Percentiles rank a stretch among this genome's conserved stretches.
phyloP scores from a whole-genome alignment of 2,329 filamentous ascomycete genomes.

The Sarocladiaceae sp. region DNA sequence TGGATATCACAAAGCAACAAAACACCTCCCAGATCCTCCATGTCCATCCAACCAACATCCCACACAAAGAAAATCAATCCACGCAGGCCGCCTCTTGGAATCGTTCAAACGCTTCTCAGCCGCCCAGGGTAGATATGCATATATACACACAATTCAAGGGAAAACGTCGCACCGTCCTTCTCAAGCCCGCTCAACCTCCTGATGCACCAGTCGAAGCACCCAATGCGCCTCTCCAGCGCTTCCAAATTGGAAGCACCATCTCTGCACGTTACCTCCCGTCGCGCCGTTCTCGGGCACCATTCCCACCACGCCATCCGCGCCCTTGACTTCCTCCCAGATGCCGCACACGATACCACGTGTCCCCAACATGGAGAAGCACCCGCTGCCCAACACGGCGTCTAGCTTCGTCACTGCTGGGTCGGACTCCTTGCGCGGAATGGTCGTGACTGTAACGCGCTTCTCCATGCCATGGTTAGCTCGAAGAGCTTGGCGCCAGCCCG shows the following conservation, averaged over 20 bases:
- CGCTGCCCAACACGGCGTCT: constrained; percentile 78
- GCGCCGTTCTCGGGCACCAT: constrained; percentile 44
- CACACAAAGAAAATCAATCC: no score
- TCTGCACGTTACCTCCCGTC: constrained; percentile 49
- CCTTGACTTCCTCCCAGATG: constrained; percentile 73
- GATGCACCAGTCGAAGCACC: constrained; percentile 50
- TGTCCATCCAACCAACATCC: no score
- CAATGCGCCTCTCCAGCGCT: constrained; percentile 47
- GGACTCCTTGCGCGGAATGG: constrained; percentile 57
- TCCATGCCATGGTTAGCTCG: constrained; percentile 61
- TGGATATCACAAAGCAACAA: no score
- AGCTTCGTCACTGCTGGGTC: constrained; percentile 59
- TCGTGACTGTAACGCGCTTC: constrained; percentile 77
- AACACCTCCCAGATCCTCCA: no score
- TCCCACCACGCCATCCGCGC: constrained; percentile 51
- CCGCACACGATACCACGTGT: constrained; percentile 82
- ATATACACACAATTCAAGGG: no score
- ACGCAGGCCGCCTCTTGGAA: no score
- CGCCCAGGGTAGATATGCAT: no score
- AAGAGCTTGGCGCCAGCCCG: constrained; percentile 51
- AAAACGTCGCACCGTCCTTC: background rate
- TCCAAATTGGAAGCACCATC: constrained; percentile 58
- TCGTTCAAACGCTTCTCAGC: no score
- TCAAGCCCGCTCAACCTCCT: constrained; percentile 43
- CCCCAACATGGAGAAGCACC: constrained; percentile 77